Base-by-base conservation (phyloP, 352 stramenopile species). In the Saprolegnia parasitica region DNA sequence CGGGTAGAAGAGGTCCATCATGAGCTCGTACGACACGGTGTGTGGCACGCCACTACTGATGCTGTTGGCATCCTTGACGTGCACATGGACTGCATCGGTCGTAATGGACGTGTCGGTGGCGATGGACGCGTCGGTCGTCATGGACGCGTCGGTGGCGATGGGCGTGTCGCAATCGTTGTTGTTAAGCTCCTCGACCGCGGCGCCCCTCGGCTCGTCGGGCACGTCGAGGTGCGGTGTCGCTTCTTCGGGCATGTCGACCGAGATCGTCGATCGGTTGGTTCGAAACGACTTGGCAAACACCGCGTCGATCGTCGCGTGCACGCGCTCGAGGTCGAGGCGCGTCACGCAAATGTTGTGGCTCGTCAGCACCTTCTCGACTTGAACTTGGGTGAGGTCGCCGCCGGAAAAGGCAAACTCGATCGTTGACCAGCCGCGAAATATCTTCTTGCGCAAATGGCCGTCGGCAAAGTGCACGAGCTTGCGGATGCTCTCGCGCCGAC, bases 1-100 rank as follows among this genome's bases (percentile, higher is more conserved):
- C 1, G 82, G 78, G 32, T 86, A 80, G 61, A 91, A 93, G 3
- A 93, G 78, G 26, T 84, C 73, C 15, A 75, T 74, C 63, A 93
- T 91, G 0, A 73, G 73, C 45, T 85, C 77, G 52, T 83, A 91
- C n/a, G 85, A 88, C 4, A 91, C 72, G 0, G 81, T 71, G 21
- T 29, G 61, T 1, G 61, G 61, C 26, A 20, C 46, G 54, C 13
- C 1, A 11, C 9, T 23, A 18, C 35, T 15, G 0, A 9, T n/a
- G 20, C 23, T 9, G 23, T 49, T 24, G 29, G 46, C 11, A 18
- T 24, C 15, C 4, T 46, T 23, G 13, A 70, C 63, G 42, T 42
- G n/a, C 4, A 70, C 45, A 32, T 62, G 63, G 1, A 70, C 37
- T 11, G 54, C 15, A 1, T 61, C 45, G 18, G 49, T 62, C 29